Percentiles rank a stretch among this genome's conserved stretches.
Conservation (phyloP, 192 early-diverging fungal genomes). For the Glomus cerebriforme region DNA sequence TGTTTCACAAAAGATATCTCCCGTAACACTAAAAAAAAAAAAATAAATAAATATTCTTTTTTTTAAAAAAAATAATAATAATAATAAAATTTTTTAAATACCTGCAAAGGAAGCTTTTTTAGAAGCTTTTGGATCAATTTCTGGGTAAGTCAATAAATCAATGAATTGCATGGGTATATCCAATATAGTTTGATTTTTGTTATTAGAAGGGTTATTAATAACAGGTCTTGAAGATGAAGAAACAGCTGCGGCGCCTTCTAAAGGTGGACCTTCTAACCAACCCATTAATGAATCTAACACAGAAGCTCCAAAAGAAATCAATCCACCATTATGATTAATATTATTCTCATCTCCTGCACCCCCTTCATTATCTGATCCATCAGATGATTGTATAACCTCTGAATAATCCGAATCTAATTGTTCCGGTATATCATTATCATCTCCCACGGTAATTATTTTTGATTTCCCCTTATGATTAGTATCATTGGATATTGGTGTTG, state of each 20-base stretch:
- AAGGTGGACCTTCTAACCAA: slow-evolving; percentile 42
- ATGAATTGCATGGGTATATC: slow-evolving; percentile 55
- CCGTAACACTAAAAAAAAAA: slow-evolving; percentile 44
- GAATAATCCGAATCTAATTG: slow-evolving; percentile 12
- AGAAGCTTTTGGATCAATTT: slow-evolving; percentile 40
- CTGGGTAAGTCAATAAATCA: slow-evolving; percentile 51
- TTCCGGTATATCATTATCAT: not conserved
- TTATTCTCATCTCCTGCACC: not conserved
- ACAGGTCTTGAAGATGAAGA: slow-evolving; percentile 1
- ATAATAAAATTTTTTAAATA: slow-evolving; percentile 18
- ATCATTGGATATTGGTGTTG: not conserved
- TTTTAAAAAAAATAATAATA: not conserved
- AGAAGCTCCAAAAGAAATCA: not conserved
- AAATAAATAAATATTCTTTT: not conserved
- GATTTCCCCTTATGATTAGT: not conserved
- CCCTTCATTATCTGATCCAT: too few species aligned
- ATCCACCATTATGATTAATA: not conserved
- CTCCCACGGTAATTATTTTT: not conserved
- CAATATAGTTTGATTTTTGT: slow-evolving; percentile 33
- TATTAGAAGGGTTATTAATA: slow-evolving; percentile 35
- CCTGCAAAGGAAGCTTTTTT: slow-evolving; percentile 40
- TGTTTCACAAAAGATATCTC: slow-evolving; percentile 51
- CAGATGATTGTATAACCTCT: not conserved
- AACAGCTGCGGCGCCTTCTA: not conserved
- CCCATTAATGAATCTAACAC: slow-evolving; percentile 35